Conservation (phyloP, 129 eudicot species). For the Scalesia atractyloides region DNA sequence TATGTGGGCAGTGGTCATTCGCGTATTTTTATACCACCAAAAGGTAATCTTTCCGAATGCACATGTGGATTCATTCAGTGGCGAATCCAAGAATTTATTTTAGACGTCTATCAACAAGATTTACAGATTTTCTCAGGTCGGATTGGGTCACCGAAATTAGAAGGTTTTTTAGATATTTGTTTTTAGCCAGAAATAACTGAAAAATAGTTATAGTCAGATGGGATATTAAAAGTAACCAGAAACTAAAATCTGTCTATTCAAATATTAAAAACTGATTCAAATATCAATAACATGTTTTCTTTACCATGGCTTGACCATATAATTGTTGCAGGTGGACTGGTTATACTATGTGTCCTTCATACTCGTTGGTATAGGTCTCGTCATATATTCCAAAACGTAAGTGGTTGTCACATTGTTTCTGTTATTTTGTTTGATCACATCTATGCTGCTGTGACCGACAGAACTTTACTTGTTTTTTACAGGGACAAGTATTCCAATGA, state of each 20-base stretch:
- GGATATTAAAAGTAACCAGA: too few species aligned
- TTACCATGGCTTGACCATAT: constrained; percentile 2
- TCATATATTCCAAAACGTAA: constrained; percentile 69
- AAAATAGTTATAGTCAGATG: too few species aligned
- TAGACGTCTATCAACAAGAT: not conserved
- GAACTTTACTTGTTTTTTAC: not conserved
- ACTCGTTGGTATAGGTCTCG: constrained; percentile 67
- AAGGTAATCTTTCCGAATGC: constrained; percentile 40
- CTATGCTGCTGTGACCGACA: not conserved
- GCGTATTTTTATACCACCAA: constrained; percentile 72
- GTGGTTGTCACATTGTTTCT: constrained; percentile 16
- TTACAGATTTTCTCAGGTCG: not conserved
- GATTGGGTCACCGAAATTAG: not conserved
- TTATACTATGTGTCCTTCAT: constrained; percentile 63
- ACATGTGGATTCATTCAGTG: not conserved
- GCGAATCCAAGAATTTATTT: not conserved
- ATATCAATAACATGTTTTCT: not conserved
- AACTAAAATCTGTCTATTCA: not conserved
- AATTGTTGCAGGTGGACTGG: constrained; percentile 77
- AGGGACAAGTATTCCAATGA: constrained; percentile 36
- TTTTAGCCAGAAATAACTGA: not conserved
- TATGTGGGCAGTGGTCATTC: constrained; percentile 93
- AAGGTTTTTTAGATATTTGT: not conserved
- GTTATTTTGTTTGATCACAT: not conserved
- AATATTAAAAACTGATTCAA: too few species aligned